Evolutionary conservation across 257 asterid genomes (phyloP), one percentile per base, ranked within the genome.

Genomic region (Jasminum sambac): DNA sequence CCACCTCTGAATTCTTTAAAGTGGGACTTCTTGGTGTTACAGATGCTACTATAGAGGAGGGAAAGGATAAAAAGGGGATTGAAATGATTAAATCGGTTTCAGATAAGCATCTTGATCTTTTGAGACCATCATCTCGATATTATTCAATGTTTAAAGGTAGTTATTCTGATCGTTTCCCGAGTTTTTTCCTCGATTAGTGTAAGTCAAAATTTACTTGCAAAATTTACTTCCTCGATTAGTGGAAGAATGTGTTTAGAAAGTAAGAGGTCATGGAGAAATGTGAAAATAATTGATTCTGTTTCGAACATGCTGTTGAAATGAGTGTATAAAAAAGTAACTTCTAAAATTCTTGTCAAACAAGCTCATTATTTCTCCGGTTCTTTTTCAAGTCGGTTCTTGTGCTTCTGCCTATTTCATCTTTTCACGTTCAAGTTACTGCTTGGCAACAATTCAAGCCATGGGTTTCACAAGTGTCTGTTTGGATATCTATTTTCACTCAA

Each of bases 121-220:
- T 93, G 89, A 90, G 98, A 82, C 95, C 97, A 37, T 86, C 98
- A 52, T 77, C 96, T 76, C 96, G 98, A 78, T 87, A 85, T 75
- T 87, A 81, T 84, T 90, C 42, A 30, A 62, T 62, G 42, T 62
- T 62, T 25, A 62, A 62, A 62, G 39, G 36, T 57, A 57, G 63
- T 14, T 10, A 57, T 16, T 39, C 13, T 43, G 13, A 0, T 43
- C 11, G 50, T 13, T 13, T 11, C 50, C 50, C 3, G 13, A 43
- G 16, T 2, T 10, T 43, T 43, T 13, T 43, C 17, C 16, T 43
- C n/a, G 12, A 3, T 10, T 13, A 10, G 13, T 43, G 50, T 13
- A 13, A 11, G 16, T 11, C 50, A 12, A 13, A 43, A 13, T 43
- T 43, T 11, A 13, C n/a, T 43, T 43, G n/a, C 14, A 43, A 2